Conservation (phyloP, 192 early-diverging fungal species). For the Backusella circina region DNA sequence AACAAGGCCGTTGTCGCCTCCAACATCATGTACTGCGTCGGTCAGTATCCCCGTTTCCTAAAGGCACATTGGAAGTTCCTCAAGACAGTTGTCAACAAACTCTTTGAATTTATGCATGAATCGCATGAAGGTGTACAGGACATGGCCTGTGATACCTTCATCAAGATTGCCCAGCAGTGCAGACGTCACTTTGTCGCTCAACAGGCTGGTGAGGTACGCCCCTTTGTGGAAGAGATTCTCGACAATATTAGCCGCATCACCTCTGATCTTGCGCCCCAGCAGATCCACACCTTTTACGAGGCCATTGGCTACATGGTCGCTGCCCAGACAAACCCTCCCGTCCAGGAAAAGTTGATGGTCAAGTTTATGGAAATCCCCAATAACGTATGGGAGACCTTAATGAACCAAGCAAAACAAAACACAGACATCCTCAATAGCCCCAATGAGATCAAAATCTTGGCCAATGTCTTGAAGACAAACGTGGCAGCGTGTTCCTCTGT, state of each 20-base stretch:
- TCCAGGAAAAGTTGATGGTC: slow-evolving; percentile 79
- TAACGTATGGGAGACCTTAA: slow-evolving; percentile 80
- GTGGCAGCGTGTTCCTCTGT: slow-evolving; percentile 87
- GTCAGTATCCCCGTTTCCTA: slow-evolving; percentile 99
- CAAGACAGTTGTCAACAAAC: slow-evolving; percentile 99
- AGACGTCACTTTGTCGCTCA: slow-evolving; percentile 92
- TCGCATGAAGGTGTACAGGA: slow-evolving; percentile 99
- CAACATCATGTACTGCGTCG: slow-evolving; percentile 99
- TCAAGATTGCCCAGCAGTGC: slow-evolving; percentile 98
- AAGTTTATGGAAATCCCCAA: slow-evolving; percentile 91
- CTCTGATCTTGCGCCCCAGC: slow-evolving; percentile 84
- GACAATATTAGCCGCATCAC: slow-evolving; percentile 78
- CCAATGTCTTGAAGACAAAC: slow-evolving; percentile 95
- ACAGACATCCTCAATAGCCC: slow-evolving; percentile 69
- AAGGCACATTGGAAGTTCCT: slow-evolving; percentile 99
- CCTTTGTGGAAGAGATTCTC: slow-evolving; percentile 98
- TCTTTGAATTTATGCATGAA: slow-evolving; percentile 99
- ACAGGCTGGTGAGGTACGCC: slow-evolving; percentile 82
- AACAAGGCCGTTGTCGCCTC: slow-evolving; percentile 99
- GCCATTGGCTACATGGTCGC: slow-evolving; percentile 98
- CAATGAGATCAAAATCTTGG: slow-evolving; percentile 84
- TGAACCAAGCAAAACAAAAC: slow-evolving; percentile 66
- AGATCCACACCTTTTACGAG: slow-evolving; percentile 98
- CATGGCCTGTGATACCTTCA: slow-evolving; percentile 99
- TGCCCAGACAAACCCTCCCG: slow-evolving; percentile 76